Evolutionary conservation across 169 alveolate genomes (phyloP).

Genomic region (Miamiensis avidus): DNA sequence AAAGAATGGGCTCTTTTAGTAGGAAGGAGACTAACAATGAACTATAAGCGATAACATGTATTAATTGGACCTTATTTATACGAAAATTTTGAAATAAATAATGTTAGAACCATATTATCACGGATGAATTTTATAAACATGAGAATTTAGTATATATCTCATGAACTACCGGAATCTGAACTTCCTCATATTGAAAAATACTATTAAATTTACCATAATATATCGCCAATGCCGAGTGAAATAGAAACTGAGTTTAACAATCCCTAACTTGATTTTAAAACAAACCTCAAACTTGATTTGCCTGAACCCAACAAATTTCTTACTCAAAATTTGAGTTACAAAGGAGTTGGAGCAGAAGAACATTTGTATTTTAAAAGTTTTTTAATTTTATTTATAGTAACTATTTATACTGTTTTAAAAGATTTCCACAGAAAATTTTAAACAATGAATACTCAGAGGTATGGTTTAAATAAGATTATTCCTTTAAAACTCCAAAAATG

Average conservation of each 20-base stretch:
- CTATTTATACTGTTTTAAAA: no score
- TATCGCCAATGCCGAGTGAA: not conserved
- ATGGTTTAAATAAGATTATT: not conserved
- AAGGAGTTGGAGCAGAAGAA: not conserved
- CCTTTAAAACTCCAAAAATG: not conserved
- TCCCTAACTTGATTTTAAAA: not conserved
- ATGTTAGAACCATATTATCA: no score
- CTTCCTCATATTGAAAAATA: not conserved
- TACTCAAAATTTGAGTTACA: not conserved
- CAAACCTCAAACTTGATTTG: not conserved
- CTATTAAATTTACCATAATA: no score
- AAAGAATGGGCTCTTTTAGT: not conserved
- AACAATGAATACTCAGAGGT: not conserved
- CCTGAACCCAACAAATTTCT: not conserved
- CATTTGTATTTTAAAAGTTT: not conserved
- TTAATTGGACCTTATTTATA: not conserved
- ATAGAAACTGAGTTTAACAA: not conserved
- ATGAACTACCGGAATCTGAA: not conserved
- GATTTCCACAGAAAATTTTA: not conserved
- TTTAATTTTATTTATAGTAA: no score
- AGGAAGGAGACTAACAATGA: not conserved
- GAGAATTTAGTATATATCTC: not conserved
- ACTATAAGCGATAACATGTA: not conserved
- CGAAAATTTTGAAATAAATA: not conserved
- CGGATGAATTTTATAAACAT: not conserved